phyloP scores from a whole-genome alignment of 495 filamentous ascomycete species.

The Copromyces sp. region DNA sequence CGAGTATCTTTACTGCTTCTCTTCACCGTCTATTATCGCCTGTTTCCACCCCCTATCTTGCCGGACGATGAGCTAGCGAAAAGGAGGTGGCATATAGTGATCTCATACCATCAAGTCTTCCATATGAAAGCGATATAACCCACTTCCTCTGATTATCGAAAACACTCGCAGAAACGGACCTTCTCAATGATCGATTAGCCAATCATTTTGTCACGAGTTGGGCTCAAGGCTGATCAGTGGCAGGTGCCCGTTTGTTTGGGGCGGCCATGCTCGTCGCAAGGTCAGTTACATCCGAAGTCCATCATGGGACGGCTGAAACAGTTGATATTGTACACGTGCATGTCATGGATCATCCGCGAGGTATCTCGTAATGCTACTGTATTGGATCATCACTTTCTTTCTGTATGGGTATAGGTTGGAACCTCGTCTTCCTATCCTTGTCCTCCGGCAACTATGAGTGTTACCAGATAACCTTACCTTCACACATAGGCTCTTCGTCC shows the following conservation, averaged over 20 bases:
- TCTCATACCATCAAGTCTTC: background rate
- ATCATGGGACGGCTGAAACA: background rate
- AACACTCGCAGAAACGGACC: background rate
- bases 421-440: background rate
- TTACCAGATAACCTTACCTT: background rate
- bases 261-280: background rate
- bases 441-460: background rate
- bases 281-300: background rate
- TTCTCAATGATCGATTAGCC: background rate
- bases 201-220: slow-evolving; percentile 17
- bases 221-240: slow-evolving; percentile 1
- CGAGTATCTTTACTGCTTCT: background rate
- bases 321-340: background rate
- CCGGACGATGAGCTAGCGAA: background rate
- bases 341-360: background rate
- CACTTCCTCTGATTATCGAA: background rate
- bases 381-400: background rate
- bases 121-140: background rate
- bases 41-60: background rate
- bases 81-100: background rate
- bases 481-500: background rate
- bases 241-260: background rate
- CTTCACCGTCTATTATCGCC: background rate
- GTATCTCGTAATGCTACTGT: background rate
- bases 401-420: background rate